Percentiles rank a stretch among this genome's conserved stretches.
These are phyloP conservation scores for Mariannaea elegans DNA, from an alignment of 2,329 filamentous ascomycete species.

Conservation along the genomic window DNA sequence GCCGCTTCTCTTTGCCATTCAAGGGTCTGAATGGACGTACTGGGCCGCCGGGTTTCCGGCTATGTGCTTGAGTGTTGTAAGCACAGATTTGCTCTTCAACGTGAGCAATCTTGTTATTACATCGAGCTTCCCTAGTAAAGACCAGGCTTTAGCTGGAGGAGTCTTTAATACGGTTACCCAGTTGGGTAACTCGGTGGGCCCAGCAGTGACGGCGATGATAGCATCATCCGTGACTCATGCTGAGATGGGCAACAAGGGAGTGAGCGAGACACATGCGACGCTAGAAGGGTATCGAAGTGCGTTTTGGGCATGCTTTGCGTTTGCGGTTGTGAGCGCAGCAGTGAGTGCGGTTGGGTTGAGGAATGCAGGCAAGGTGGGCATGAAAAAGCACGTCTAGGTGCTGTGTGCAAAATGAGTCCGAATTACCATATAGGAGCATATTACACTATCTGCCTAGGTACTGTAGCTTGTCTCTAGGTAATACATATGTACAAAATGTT, in stretches of 20 bases:
- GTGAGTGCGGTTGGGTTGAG: constrained; percentile 12
- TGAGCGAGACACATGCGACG: neutral
- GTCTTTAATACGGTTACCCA: constrained; percentile 20
- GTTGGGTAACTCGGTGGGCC: constrained; percentile 16
- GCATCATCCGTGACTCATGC: constrained; percentile 14
- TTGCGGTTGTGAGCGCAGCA: neutral
- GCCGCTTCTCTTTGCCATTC: constrained; percentile 20
- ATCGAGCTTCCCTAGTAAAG: constrained; percentile 70
- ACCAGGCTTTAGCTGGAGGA: constrained; percentile 76
- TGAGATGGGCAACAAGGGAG: constrained; percentile 6
- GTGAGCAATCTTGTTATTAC: constrained; percentile 82
- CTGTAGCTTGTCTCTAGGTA: too few relatives aligned
- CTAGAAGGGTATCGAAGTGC: constrained; percentile 17
- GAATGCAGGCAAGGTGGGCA: constrained; percentile 19
- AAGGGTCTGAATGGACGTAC: constrained; percentile 50
- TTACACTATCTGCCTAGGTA: too few relatives aligned
- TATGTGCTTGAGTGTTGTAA: constrained; percentile 75
- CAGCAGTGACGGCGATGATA: constrained; percentile 20
- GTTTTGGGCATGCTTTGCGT: constrained; percentile 16
- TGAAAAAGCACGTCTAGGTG: constrained; percentile 15
- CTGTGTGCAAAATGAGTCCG: too few relatives aligned
- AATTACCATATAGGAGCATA: too few relatives aligned
- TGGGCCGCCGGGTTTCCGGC: constrained; percentile 80
- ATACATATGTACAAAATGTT: too few relatives aligned
- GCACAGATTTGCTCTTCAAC: constrained; percentile 80